Conservation (phyloP, 1,284 basidiomycete genomes). For the Rhodotorula sp. region DNA sequence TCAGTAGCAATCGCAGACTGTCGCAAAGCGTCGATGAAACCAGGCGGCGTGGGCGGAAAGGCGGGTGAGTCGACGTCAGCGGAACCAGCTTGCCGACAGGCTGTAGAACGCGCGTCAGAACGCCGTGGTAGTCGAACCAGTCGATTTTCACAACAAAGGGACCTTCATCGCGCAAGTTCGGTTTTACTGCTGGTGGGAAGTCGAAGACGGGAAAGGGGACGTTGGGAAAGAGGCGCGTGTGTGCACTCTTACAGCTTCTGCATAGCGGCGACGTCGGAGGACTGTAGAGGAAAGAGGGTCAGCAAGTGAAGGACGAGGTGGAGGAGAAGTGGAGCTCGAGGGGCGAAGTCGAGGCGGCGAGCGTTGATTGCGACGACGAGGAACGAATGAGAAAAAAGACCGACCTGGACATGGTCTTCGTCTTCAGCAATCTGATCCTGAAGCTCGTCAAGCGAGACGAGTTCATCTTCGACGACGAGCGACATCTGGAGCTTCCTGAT, state of each 20-base stretch:
- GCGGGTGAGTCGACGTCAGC: no score
- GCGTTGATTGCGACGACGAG: background rate
- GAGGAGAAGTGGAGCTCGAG: background rate
- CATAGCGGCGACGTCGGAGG: slow-evolving; percentile 64
- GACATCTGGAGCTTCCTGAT: slow-evolving; percentile 83
- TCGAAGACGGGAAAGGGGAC: background rate
- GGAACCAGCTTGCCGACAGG: no score
- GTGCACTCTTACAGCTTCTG: slow-evolving; percentile 36
- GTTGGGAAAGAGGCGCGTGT: no score
- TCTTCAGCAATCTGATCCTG: slow-evolving; percentile 75
- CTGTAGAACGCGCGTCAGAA: no score
- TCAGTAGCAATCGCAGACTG: background rate
- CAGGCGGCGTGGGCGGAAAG: no score
- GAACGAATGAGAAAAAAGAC: background rate
- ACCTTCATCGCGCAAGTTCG: background rate
- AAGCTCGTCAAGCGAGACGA: slow-evolving; percentile 89
- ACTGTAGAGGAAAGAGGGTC: slow-evolving; percentile 46
- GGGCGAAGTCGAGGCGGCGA: no score
- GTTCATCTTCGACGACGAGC: slow-evolving; percentile 93
- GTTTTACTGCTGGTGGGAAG: slow-evolving; percentile 1
- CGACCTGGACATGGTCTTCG: slow-evolving; percentile 85
- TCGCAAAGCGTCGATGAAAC: background rate
- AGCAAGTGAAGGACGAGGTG: no score
- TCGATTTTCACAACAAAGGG: background rate
- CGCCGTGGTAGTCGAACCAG: no score